Conservation (phyloP, 345 rosid genomes). For the Ceriops zippeliana region DNA sequence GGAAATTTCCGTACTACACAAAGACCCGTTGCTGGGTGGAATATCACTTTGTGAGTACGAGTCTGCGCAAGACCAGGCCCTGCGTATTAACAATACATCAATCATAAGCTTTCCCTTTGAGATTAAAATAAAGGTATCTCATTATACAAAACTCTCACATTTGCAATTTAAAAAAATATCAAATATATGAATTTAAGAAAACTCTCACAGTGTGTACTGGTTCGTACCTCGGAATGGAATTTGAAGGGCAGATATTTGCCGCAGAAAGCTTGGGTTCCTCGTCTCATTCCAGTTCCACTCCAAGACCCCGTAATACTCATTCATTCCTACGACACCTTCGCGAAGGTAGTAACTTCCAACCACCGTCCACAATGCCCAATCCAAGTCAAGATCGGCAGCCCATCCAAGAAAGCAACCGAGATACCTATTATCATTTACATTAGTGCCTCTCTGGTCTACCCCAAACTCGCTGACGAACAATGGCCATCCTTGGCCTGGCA, state of each 20-base stretch:
- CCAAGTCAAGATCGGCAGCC: constrained; percentile 76
- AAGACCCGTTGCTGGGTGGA: constrained; percentile 76
- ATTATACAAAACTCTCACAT: too few relatives aligned
- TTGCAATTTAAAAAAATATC: too few relatives aligned
- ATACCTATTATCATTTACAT: constrained; percentile 59
- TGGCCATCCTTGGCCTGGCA: constrained; percentile 65
- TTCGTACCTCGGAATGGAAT: constrained; percentile 54
- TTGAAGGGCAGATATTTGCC: constrained; percentile 54
- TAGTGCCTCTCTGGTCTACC: constrained; percentile 63
- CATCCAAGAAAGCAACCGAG: constrained; percentile 61
- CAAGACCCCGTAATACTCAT: constrained; percentile 65
- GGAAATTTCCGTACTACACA: constrained; percentile 53
- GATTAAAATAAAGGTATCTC: background rate
- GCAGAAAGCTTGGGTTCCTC: constrained; percentile 57
- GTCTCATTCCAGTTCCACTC: constrained; percentile 57
- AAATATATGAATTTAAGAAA: too few relatives aligned
- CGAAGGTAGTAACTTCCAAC: constrained; percentile 79
- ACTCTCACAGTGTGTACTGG: background rate
- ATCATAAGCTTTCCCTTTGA: background rate
- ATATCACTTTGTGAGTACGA: constrained; percentile 53
- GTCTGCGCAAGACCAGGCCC: constrained; percentile 71
- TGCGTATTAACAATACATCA: constrained; percentile 22
- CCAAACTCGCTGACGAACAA: constrained; percentile 78
- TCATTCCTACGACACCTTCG: constrained; percentile 58
- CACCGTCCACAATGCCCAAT: constrained; percentile 84